phyloP scores from a whole-genome alignment of 75 land plant genomes.

The Larix kaempferi region DNA sequence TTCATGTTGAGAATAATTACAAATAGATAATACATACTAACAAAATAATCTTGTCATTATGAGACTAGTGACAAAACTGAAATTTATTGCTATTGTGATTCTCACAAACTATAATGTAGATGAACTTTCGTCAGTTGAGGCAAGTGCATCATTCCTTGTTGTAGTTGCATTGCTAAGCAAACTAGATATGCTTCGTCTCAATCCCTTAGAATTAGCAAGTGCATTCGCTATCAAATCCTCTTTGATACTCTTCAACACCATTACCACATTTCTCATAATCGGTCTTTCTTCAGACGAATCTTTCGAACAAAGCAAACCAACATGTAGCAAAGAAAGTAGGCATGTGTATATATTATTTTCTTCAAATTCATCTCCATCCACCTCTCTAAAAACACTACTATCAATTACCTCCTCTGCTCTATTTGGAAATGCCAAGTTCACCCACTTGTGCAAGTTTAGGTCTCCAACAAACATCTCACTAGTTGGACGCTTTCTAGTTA shows the following conservation, averaged over 20 bases:
- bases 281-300: conserved; percentile 28
- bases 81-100: too few relatives aligned
- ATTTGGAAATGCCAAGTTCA: background rate
- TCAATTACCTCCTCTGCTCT: background rate
- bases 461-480: background rate
- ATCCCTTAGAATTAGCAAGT: background rate
- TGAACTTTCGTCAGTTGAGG: background rate
- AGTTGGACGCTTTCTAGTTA: conserved; percentile 14
- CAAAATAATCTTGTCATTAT: too few relatives aligned
- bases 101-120: background rate
- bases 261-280: conserved; percentile 30
- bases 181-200: background rate
- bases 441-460: background rate
- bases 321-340: background rate
- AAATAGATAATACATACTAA: too few relatives aligned
- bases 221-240: background rate
- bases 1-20: too few relatives aligned
- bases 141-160: background rate
- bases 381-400: background rate
- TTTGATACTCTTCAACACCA: background rate
- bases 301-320: conserved; percentile 26
- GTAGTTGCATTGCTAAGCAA: background rate
- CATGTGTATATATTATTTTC: background rate
- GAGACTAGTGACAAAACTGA: too few relatives aligned
- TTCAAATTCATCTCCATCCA: background rate